Conservation (phyloP, 2,329 filamentous ascomycete species). For the Trichoderma oligosporum region DNA sequence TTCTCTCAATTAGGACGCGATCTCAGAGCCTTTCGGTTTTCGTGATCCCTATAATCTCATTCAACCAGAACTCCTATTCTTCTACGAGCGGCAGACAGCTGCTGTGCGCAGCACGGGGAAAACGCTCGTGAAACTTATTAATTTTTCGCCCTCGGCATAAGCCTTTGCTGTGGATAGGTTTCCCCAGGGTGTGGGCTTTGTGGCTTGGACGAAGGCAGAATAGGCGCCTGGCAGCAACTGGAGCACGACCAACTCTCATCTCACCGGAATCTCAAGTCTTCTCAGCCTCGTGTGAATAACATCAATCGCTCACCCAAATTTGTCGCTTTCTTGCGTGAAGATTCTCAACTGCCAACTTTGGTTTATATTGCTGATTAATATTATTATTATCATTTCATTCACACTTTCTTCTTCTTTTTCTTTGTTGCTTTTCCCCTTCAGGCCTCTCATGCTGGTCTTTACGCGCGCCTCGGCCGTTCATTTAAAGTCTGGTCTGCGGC, state of each 20-base stretch:
- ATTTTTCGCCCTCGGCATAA: background rate
- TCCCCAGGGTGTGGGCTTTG: background rate
- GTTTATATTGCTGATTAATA: background rate
- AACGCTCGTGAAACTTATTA: background rate
- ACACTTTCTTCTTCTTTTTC: background rate
- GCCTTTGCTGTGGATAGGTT: background rate
- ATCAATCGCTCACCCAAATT: background rate
- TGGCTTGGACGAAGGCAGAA: slow-evolving; percentile 2
- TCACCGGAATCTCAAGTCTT: slow-evolving; percentile 4
- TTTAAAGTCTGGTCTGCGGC: background rate
- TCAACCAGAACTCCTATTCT: background rate
- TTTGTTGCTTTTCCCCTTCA: background rate
- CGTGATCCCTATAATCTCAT: slow-evolving; percentile 4
- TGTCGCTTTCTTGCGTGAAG: too few relatives aligned
- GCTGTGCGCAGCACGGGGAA: slow-evolving; percentile 1
- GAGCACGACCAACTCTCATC: background rate
- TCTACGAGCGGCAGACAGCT: background rate
- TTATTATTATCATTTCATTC: background rate
- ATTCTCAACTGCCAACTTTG: too few relatives aligned
- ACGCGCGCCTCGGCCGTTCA: background rate
- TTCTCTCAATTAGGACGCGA: background rate
- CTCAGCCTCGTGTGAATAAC: slow-evolving; percentile 10
- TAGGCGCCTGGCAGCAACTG: background rate
- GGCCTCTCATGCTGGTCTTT: background rate
- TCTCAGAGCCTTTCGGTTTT: background rate